Percentiles rank a stretch among this genome's conserved stretches.
Conservation (phyloP, 495 filamentous ascomycete species). For the Aspergillus sclerotiicarbonarius region DNA sequence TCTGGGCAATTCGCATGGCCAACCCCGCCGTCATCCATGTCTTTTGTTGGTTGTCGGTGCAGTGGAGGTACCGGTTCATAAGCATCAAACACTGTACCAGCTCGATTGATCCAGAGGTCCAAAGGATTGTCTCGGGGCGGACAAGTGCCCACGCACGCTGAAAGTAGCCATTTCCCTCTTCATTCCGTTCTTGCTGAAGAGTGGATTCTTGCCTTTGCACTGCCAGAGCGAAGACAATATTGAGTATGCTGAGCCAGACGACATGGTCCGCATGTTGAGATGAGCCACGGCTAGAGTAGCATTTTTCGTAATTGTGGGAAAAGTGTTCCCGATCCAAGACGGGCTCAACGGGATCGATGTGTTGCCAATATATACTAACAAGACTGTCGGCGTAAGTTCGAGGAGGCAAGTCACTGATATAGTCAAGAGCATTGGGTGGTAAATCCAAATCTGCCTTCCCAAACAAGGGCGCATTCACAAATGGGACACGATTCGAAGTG, state of each 20-base stretch:
- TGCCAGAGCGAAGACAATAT: slow-evolving; percentile 24
- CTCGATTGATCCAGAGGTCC: slow-evolving; percentile 26
- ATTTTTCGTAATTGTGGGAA: slow-evolving; percentile 8
- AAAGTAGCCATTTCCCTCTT: slow-evolving; percentile 22
- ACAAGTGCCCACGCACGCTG: slow-evolving; percentile 23
- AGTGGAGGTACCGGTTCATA: slow-evolving; percentile 32
- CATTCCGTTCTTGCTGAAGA: slow-evolving; percentile 11
- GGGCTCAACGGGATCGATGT: slow-evolving; percentile 20
- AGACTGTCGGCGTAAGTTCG: slow-evolving; percentile 20
- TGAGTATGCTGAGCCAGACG: slow-evolving; percentile 18
- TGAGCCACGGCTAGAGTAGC: slow-evolving; percentile 1
- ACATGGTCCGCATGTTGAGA: not conserved
- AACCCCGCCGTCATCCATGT: slow-evolving; percentile 31
- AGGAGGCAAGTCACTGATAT: slow-evolving; percentile 16
- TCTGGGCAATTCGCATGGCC: slow-evolving; percentile 31
- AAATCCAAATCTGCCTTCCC: slow-evolving; percentile 17
- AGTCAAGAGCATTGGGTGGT: not conserved
- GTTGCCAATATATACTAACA: slow-evolving; percentile 20
- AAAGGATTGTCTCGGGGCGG: slow-evolving; percentile 21
- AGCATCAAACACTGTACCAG: slow-evolving; percentile 29
- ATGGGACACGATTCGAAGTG: slow-evolving; percentile 16
- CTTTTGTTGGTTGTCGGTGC: slow-evolving; percentile 28
- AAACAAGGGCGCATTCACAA: slow-evolving; percentile 28
- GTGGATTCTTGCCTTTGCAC: slow-evolving; percentile 22
- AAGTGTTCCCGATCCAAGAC: slow-evolving; percentile 18